Conservation (phyloP, 23 red algal species). For the Cyanidiococcus yangmingshanensis region DNA sequence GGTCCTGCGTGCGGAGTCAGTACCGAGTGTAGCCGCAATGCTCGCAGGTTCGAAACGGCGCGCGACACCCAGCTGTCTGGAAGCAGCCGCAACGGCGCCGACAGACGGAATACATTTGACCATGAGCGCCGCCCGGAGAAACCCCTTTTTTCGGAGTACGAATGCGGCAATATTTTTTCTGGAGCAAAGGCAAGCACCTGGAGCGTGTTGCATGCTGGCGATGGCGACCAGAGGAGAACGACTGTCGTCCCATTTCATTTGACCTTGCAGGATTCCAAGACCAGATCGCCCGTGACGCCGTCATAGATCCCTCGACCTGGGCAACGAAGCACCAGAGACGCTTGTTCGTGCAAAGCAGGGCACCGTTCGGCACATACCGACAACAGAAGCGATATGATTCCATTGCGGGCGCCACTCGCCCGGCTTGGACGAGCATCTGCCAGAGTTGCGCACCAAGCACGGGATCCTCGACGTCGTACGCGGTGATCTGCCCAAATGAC, state of each 20-base stretch:
- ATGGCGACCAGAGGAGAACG: background rate
- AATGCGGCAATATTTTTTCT: background rate
- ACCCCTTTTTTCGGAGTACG: no score
- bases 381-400: background rate
- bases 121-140: no score
- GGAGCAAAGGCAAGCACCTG: background rate
- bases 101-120: no score
- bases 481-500: background rate
- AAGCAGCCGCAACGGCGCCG: no score
- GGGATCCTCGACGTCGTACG: background rate
- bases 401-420: background rate
- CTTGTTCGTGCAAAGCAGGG: background rate
- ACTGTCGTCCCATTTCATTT: no score
- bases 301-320: no score
- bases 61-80: no score
- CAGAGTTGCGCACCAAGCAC: background rate
- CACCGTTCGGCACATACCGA: background rate
- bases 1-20: no score
- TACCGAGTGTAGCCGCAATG: no score
- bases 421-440: background rate
- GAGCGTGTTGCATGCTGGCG: background rate
- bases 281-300: no score
- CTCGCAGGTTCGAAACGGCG: no score
- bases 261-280: no score
- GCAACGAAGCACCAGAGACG: background rate